These are phyloP conservation scores for Gryganskiella cystojenkinii DNA, from an alignment of 192 early-diverging fungal species.

Conservation along the genomic window DNA sequence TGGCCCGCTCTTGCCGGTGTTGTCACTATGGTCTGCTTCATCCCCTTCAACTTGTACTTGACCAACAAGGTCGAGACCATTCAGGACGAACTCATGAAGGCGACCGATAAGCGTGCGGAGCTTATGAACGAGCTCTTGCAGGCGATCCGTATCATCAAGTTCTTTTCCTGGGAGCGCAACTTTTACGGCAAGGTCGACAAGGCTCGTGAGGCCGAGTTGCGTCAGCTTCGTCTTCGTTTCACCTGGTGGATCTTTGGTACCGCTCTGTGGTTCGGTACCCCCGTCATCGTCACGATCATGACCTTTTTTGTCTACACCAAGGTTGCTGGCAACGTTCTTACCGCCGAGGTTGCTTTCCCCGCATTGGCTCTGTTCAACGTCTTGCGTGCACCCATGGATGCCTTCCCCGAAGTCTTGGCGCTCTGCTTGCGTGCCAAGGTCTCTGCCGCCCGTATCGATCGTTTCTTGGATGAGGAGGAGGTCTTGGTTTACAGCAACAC, in stretches of 20 bases:
- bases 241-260: constrained; percentile 55
- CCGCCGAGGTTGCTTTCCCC: constrained; percentile 82
- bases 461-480: constrained; percentile 86
- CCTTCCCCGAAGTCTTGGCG: constrained; percentile 87
- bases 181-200: constrained; percentile 48
- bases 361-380: constrained; percentile 93
- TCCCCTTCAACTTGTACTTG: constrained; percentile 59
- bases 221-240: constrained; percentile 37
- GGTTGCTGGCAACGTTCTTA: constrained; percentile 67
- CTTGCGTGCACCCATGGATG: constrained; percentile 86
- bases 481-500: constrained; percentile 81
- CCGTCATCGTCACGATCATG: constrained; percentile 60
- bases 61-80: constrained; percentile 57
- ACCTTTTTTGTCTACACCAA: constrained; percentile 66
- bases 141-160: constrained; percentile 50
- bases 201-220: constrained; percentile 51
- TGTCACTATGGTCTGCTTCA: constrained; percentile 67
- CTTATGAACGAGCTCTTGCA: constrained; percentile 74
- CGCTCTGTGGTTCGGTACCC: constrained; percentile 49
- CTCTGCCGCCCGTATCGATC: constrained; percentile 81
- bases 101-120: constrained; percentile 72
- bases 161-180: constrained; percentile 46
- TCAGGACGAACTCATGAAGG: constrained; percentile 70
- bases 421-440: constrained; percentile 85
- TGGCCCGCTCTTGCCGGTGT: constrained; percentile 84